Percentiles rank a stretch among this genome's conserved stretches.
phyloP scores from a whole-genome alignment of 208 protist genomes.

The Acanthamoeba lenticulata region DNA sequence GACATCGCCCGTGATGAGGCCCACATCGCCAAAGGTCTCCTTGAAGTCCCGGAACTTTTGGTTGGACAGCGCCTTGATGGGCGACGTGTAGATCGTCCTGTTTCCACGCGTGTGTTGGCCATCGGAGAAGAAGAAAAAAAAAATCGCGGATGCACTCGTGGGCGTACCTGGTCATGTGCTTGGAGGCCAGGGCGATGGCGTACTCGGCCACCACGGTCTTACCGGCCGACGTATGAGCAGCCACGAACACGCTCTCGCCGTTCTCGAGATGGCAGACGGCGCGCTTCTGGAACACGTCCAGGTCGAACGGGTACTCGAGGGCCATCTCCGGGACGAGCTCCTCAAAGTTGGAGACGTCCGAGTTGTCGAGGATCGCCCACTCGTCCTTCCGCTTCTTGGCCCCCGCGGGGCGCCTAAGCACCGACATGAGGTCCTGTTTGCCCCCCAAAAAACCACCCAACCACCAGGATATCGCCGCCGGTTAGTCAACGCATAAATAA shows the following conservation, averaged over 20 bases:
- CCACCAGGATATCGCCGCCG: not conserved
- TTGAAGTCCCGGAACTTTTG: slow-evolving; percentile 93
- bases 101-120: too few species aligned
- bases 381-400: slow-evolving; percentile 24
- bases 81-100: slow-evolving; percentile 94
- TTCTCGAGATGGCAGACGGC: slow-evolving; percentile 87
- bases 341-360: slow-evolving; percentile 79
- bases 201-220: slow-evolving; percentile 94
- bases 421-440: not conserved
- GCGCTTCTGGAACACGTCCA: slow-evolving; percentile 93
- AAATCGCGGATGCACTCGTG: not conserved
- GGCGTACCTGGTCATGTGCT: slow-evolving; percentile 80
- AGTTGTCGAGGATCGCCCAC: slow-evolving; percentile 73
- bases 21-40: slow-evolving; percentile 92
- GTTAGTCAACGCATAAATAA: not conserved
- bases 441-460: not conserved
- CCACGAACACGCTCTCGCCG: slow-evolving; percentile 89
- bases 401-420: not conserved
- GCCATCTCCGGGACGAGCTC: slow-evolving; percentile 82
- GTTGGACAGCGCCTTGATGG: slow-evolving; percentile 96
- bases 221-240: slow-evolving; percentile 91
- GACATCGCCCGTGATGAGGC: slow-evolving; percentile 95
- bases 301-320: slow-evolving; percentile 90
- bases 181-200: slow-evolving; percentile 90
- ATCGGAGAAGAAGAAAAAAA: not conserved